Conservation (phyloP, 345 rosid genomes). For the Luvunga scandens region DNA sequence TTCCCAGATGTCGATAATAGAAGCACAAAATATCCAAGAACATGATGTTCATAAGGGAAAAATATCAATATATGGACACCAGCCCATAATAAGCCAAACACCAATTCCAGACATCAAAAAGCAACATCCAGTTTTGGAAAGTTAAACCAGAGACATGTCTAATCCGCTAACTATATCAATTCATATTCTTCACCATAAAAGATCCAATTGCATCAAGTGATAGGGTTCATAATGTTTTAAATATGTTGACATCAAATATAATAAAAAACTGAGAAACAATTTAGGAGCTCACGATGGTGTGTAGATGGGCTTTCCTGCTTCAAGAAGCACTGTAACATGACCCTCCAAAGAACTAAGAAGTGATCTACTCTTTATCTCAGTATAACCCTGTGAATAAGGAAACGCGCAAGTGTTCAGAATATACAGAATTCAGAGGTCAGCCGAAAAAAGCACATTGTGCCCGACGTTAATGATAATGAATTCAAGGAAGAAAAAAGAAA, state of each 20-base stretch:
- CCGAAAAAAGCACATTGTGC: background rate
- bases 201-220: background rate
- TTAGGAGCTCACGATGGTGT: constrained; percentile 63
- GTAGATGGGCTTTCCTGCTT: constrained; percentile 67
- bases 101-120: background rate
- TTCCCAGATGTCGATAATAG: background rate
- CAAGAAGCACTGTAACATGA: constrained; percentile 75
- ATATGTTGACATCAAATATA: background rate
- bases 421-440: background rate
- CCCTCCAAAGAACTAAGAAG: constrained; percentile 84
- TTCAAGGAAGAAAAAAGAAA: background rate
- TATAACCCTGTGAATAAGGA: constrained; percentile 63
- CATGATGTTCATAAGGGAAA: background rate
- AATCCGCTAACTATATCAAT: background rate
- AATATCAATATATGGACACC: background rate
- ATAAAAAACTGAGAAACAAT: background rate
- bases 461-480: background rate
- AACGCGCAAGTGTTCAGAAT: background rate
- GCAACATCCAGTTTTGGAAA: background rate
- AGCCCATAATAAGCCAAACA: background rate
- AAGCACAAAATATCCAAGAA: background rate
- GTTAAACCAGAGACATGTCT: background rate
- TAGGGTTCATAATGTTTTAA: background rate
- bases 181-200: background rate
- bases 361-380: constrained; percentile 87